phyloP scores from a whole-genome alignment of 1,284 basidiomycete species.

The Peniophora sp. region DNA sequence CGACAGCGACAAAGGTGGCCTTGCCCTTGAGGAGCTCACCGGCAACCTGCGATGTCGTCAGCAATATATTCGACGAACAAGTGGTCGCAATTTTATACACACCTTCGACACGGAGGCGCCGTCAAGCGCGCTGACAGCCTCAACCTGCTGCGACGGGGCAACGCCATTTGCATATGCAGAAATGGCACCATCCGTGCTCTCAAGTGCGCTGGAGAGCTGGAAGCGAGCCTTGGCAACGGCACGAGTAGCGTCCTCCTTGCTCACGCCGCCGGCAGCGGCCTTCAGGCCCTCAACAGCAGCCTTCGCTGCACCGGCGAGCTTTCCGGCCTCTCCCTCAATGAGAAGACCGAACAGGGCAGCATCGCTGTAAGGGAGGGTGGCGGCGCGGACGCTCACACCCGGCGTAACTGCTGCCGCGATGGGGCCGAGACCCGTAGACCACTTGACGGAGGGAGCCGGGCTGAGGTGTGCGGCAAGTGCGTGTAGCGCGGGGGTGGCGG shows the following conservation, averaged over 20 bases:
- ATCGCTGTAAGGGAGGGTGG: constrained; percentile 85
- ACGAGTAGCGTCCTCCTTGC: constrained; percentile 60
- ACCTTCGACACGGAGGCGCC: constrained; percentile 7
- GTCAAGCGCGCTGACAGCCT: constrained; percentile 9
- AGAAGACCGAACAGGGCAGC: constrained; percentile 80
- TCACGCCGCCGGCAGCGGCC: constrained; percentile 41
- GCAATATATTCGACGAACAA: background rate
- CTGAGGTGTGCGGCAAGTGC: constrained; percentile 76
- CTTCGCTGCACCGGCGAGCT: constrained; percentile 59
- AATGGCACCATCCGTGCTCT: constrained; percentile 65
- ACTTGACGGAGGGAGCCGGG: constrained; percentile 72
- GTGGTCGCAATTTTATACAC: background rate
- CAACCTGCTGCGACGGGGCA: constrained; percentile 6
- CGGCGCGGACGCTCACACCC: constrained; percentile 56
- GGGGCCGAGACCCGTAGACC: constrained; percentile 69
- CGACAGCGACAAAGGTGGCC: constrained; percentile 83
- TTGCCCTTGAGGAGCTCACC: constrained; percentile 57
- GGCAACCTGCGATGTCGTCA: constrained; percentile 30
- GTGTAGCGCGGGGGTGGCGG: constrained; percentile 57
- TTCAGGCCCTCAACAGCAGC: constrained; percentile 64
- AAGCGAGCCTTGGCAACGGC: constrained; percentile 88
- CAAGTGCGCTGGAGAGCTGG: constrained; percentile 59
- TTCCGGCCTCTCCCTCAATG: constrained; percentile 55
- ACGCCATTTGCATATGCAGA: constrained; percentile 24
- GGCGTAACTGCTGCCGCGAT: constrained; percentile 48